Base-by-base conservation (phyloP, 129 eudicot species). In the Lactuca sativa region DNA sequence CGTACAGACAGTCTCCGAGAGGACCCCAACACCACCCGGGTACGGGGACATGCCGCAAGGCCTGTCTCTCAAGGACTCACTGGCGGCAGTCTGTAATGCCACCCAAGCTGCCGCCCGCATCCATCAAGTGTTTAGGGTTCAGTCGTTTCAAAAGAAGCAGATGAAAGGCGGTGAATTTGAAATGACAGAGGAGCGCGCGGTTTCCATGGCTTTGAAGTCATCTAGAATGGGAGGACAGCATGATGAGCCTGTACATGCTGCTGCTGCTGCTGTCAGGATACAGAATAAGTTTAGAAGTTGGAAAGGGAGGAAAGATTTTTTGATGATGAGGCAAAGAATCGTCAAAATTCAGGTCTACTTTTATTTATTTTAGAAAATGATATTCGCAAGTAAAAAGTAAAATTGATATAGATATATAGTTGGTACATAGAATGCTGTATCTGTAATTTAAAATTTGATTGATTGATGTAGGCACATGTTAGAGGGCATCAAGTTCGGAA, bases 401-500 rank as follows among this genome's bases (percentile, higher is more conserved):
- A n/a, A n/a, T n/a, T n/a, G n/a, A n/a, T n/a, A n/a, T n/a, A n/a
- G n/a, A n/a, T n/a, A n/a, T n/a, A n/a, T n/a, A n/a, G n/a, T n/a
- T n/a, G n/a, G n/a, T n/a, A n/a, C n/a, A n/a, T n/a, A n/a, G n/a
- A n/a, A n/a, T n/a, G n/a, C n/a, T n/a, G n/a, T n/a, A n/a, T n/a
- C n/a, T n/a, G n/a, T n/a, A n/a, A n/a, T n/a, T 21, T 21, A 21
- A 21, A 21, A 21, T 14, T 1, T 25, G 30, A 25, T 13, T 34
- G 38, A 44, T 51, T 73, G 66, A 21, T 66, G 33, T 60, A 91
- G 98, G 98, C 98, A 31, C 98, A 89, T 62, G 92, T 93, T 15
- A 86, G 98, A 73, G 98, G 98, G 43, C 98, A 93, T 80, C 98
- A 93, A 71, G 98, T 87, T 79, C 85, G 98, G 82, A 93, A 89